Evolutionary conservation across 495 filamentous ascomycete genomes (phyloP).

Genomic region (Arthonia radiata): DNA sequence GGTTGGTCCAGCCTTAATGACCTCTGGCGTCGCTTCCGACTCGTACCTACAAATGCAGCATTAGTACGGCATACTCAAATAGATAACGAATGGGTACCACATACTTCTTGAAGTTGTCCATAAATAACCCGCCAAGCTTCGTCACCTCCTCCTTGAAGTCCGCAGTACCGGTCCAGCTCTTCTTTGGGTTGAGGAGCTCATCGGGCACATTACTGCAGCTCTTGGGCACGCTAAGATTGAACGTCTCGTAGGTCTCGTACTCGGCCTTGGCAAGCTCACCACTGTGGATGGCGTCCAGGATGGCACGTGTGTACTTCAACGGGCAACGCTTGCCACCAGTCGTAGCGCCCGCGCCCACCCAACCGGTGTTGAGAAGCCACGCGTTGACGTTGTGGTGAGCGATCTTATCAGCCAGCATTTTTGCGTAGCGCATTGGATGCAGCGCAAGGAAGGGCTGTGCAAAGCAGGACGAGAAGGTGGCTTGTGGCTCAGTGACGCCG

Average conservation of each 20-base stretch:
- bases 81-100: too few species aligned
- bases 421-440: constrained; percentile 96
- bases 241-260: constrained; percentile 87
- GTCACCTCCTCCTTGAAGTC: constrained; percentile 68
- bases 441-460: constrained; percentile 96
- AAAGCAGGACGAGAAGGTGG: constrained; percentile 98
- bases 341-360: constrained; percentile 87
- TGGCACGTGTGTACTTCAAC: constrained; percentile 95
- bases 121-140: constrained; percentile 69
- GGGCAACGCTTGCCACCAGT: constrained; percentile 97
- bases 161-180: constrained; percentile 57
- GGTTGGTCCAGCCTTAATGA: constrained; percentile 48
- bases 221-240: constrained; percentile 86
- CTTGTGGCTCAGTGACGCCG: constrained; percentile 85
- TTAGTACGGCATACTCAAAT: too few species aligned
- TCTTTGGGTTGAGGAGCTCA: constrained; percentile 85
- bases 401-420: constrained; percentile 97
- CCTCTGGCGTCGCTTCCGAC: constrained; percentile 64
- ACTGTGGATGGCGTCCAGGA: constrained; percentile 91
- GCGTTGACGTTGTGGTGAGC: constrained; percentile 82
- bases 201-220: constrained; percentile 61
- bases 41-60: too few species aligned
- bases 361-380: constrained; percentile 97
- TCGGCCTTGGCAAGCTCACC: constrained; percentile 76
- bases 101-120: constrained; percentile 97